Evolutionary conservation across 164 flowering plant genomes (phyloP).

Genomic region (Saururus chinensis): DNA sequence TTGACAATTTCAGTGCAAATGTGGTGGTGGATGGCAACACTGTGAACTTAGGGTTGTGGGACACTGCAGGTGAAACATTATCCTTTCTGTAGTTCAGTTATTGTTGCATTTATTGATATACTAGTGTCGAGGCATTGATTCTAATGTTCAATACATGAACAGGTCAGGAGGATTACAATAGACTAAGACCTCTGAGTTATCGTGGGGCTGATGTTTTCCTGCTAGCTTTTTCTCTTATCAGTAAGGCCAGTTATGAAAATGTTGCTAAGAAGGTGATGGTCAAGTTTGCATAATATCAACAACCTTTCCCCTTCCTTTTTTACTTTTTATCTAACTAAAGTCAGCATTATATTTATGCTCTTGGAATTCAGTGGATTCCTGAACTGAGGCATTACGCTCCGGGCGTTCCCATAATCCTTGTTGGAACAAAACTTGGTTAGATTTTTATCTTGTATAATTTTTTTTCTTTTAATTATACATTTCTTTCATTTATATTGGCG

Average conservation of each 20-base stretch:
- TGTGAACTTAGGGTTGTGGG: conserved; percentile 90
- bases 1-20: conserved; percentile 92
- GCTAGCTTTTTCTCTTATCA: conserved; percentile 90
- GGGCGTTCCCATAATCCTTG: conserved; percentile 93
- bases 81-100: neutral
- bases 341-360: neutral
- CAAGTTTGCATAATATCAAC: neutral
- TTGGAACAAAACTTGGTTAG: conserved; percentile 97
- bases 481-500: neutral
- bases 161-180: conserved; percentile 95
- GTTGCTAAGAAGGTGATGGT: conserved; percentile 76
- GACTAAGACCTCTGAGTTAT: conserved; percentile 90
- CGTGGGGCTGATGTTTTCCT: conserved; percentile 96
- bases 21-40: conserved; percentile 93
- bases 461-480: neutral
- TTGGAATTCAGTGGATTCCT: conserved; percentile 80
- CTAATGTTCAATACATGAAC: conserved; percentile 11
- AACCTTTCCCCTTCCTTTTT: neutral
- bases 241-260: conserved; percentile 99
- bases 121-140: neutral
- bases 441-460: conserved; percentile 1
- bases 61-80: conserved; percentile 64
- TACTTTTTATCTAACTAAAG: conserved; percentile 3
- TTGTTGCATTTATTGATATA: neutral
- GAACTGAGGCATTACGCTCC: conserved; percentile 97